phyloP scores from a whole-genome alignment of 768 basidiomycete genomes.

The Trametes sanguinea region DNA sequence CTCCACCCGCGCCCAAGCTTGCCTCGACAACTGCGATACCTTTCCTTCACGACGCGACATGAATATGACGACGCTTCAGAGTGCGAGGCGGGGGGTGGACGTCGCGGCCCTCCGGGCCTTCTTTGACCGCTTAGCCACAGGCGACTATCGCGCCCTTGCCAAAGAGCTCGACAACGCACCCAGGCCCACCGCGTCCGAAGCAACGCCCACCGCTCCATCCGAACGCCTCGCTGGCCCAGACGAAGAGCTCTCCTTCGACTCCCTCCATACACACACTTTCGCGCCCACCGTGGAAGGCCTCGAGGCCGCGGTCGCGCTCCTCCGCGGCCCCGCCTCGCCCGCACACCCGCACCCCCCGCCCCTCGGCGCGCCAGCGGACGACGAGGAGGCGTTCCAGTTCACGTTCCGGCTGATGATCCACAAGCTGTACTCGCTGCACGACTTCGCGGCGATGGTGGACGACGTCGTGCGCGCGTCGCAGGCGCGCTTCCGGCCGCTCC shows the following conservation, averaged over 20 bases:
- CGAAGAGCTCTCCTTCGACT: conserved; percentile 11
- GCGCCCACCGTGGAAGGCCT: conserved; percentile 14
- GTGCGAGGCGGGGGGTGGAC: neutral
- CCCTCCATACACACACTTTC: conserved; percentile 6
- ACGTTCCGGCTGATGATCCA: conserved; percentile 71
- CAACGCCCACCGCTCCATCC: neutral
- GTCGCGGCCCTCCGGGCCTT: conserved; percentile 9
- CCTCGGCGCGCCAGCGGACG: neutral
- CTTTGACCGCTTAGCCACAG: conserved; percentile 22
- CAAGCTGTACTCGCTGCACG: conserved; percentile 60
- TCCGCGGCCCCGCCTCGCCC: conserved; percentile 7
- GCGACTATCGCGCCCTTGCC: conserved; percentile 18
- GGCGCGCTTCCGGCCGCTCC: conserved; percentile 55
- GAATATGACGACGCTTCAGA: neutral
- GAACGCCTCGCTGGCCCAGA: neutral
- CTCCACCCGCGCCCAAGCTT: neutral
- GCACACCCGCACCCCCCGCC: neutral
- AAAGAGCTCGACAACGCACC: conserved; percentile 12
- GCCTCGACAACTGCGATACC: conserved; percentile 4
- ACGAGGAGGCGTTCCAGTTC: conserved; percentile 37
- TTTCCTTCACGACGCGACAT: neutral
- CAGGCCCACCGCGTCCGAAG: neutral
- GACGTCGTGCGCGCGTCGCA: conserved; percentile 31
- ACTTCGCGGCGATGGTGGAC: conserved; percentile 47
- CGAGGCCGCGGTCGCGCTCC: conserved; percentile 15